Percentiles rank a stretch among this genome's conserved stretches.
These are phyloP conservation scores for Pinus albicaulis DNA, from an alignment of 75 land plant genomes.

Conservation along the genomic window DNA sequence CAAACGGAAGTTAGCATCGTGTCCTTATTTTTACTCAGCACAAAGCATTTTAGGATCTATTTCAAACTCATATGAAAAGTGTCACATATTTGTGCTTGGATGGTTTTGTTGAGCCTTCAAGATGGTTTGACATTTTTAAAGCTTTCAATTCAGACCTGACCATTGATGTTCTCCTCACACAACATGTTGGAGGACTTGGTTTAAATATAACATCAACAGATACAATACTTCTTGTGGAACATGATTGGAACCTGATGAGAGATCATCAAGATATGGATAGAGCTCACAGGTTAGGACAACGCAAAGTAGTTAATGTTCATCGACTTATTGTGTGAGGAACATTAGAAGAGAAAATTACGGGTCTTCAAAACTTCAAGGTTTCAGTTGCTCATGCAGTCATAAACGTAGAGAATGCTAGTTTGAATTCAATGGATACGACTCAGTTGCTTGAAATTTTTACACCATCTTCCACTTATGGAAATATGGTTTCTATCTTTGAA, in stretches of 20 bases:
- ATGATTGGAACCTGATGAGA: conserved; percentile 99
- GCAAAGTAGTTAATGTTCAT: conserved; percentile 89
- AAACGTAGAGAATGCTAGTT: conserved; percentile 92
- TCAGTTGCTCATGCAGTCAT: conserved; percentile 89
- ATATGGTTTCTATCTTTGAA: conserved; percentile 34
- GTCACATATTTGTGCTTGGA: conserved; percentile 93
- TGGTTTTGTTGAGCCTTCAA: conserved; percentile 89
- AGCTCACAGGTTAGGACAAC: conserved; percentile 97
- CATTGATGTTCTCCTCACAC: conserved; percentile 93
- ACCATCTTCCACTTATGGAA: conserved; percentile 44
- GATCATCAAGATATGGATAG: conserved; percentile 99
- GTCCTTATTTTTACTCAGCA: conserved; percentile 91
- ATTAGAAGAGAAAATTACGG: conserved; percentile 98
- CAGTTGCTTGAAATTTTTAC: conserved; percentile 95
- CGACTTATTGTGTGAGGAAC: conserved; percentile 98
- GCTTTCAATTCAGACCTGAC: conserved; percentile 97
- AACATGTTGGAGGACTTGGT: conserved; percentile 99
- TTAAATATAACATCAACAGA: conserved; percentile 95
- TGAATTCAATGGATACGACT: conserved; percentile 92
- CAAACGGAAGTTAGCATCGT: too few species aligned
- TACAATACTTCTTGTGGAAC: conserved; percentile 96
- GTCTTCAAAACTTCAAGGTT: conserved; percentile 87
- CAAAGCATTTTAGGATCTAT: conserved; percentile 41
- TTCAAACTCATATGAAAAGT: conserved; percentile 90
- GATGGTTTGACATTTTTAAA: conserved; percentile 95